A percentile compares a stretch with the other conserved stretches of the same genome.
Conservation (phyloP, 2,329 filamentous ascomycete genomes). For the Nemania abortiva region DNA sequence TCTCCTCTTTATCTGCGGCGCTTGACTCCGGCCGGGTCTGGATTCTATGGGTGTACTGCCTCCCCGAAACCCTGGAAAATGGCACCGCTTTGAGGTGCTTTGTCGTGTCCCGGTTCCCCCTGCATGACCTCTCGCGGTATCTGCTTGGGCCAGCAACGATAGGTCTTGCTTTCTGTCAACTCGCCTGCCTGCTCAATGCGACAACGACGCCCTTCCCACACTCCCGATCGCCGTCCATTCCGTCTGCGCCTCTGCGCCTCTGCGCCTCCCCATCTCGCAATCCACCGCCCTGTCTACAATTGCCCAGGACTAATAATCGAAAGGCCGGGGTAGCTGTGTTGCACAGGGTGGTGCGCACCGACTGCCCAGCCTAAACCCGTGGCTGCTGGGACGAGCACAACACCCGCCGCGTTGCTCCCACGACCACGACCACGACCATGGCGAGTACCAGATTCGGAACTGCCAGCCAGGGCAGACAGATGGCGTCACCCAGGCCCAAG, state of each 20-base stretch:
- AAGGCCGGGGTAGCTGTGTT: conserved; percentile 40
- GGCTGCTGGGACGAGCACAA: conserved; percentile 42
- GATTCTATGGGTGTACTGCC: conserved; percentile 48
- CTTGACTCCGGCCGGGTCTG: conserved; percentile 17
- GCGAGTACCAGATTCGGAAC: conserved; percentile 51
- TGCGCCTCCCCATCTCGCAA: conserved; percentile 26
- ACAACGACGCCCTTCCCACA: conserved; percentile 24
- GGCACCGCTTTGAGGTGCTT: conserved; percentile 50
- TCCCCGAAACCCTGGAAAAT: conserved; percentile 47
- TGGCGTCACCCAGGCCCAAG: conserved; percentile 54
- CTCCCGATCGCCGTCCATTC: conserved; percentile 27
- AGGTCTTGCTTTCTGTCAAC: conserved; percentile 11
- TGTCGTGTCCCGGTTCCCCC: conserved; percentile 37
- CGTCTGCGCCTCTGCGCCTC: conserved; percentile 18
- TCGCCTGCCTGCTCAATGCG: conserved; percentile 32
- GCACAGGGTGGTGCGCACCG: conserved; percentile 43
- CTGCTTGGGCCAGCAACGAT: conserved; percentile 17
- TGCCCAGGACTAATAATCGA: conserved; percentile 19
- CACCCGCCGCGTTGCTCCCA: conserved; percentile 8
- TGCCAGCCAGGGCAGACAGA: conserved; percentile 51
- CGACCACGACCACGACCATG: conserved; percentile 42
- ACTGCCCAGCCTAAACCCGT: conserved; percentile 38
- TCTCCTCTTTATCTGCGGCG: background rate
- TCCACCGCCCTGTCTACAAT: conserved; percentile 22
- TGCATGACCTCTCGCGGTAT: conserved; percentile 16